These are phyloP conservation scores for Anthracocystis walkeri DNA, from an alignment of 1,284 basidiomycete genomes.

Conservation along the genomic window DNA sequence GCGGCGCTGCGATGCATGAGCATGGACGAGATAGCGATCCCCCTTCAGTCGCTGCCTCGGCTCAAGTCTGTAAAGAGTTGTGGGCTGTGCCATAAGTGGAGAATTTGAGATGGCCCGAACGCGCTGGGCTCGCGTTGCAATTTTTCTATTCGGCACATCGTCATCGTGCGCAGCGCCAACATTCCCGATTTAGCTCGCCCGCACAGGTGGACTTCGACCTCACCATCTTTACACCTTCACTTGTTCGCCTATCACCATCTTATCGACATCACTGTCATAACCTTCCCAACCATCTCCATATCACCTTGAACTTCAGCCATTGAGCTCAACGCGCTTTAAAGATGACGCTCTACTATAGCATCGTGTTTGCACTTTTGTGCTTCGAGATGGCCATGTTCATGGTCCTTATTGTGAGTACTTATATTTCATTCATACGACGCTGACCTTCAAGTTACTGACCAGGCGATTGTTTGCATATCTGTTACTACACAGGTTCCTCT, in stretches of 20 bases:
- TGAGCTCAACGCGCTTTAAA: conserved; percentile 3
- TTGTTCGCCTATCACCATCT: neutral
- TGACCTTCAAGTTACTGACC: neutral
- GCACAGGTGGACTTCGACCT: neutral
- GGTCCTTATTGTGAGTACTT: conserved; percentile 60
- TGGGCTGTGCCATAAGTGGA: conserved; percentile 3
- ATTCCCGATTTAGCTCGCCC: neutral
- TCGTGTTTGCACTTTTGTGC: conserved; percentile 66
- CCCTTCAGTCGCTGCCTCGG: neutral
- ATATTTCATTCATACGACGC: neutral
- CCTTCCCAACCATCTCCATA: neutral
- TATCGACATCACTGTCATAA: neutral
- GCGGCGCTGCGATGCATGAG: neutral
- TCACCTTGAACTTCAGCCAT: neutral
- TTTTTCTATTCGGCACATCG: neutral
- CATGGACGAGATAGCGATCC: neutral
- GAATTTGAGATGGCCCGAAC: conserved; percentile 9
- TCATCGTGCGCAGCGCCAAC: conserved; percentile 6
- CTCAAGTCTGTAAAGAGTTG: no score
- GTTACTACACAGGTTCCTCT: conserved; percentile 73
- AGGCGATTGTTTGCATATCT: neutral
- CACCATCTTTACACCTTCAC: neutral
- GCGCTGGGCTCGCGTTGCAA: conserved; percentile 1
- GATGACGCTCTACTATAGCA: conserved; percentile 69
- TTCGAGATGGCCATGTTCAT: conserved; percentile 69